Evolutionary conservation across 371 early-diverging fungal species (phyloP), one percentile per base, ranked within the genome.

Genomic region (Rhizopus sp.): DNA sequence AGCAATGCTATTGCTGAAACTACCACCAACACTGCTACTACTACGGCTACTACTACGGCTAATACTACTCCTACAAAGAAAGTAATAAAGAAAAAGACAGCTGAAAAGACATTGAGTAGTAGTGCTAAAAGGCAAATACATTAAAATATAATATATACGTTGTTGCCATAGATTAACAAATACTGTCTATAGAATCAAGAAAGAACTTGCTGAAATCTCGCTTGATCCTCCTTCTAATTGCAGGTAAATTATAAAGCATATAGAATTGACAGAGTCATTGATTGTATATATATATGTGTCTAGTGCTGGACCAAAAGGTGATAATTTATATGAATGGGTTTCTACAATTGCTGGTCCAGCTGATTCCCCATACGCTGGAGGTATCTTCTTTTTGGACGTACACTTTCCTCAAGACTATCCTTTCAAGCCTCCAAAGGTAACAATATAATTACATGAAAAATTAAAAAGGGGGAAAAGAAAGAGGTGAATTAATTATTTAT

Each of bases 381-480:
- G 99, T 51, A 93, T 96, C 56, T 99, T 99, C 83, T 97, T 99
- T 83, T 81, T 99, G 60, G 84, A 90, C 52, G 98, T 99, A 68
- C 93, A 92, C 71, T 97, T 99, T 81, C 98, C 99, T 34, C 89
- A 93, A 50, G 99, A 99, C 69, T 99, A 99, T 70, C 99, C 99
- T 23, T 99, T 99, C 87, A 98, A 97, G 84, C 98, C 99, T 55
- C 99, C 99, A 62, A 96, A 95, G 87, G 88, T 86, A 72, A 50
- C 34, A 29, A 13, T 16, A 12, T 23, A 16, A 13, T 17, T 16
- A 55, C 23, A 49, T 29, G 37, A 47, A 23, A 17, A 23, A 49
- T 13, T 23, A 34, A 39, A 61, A 57, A 52, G 32, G 30, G 41
- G 55, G n/a, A 32, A 37, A 44, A 61, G 17, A 50, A 50, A 37